Base-by-base conservation (phyloP, 495 filamentous ascomycete species). In the Penicillium bovifimosum region DNA sequence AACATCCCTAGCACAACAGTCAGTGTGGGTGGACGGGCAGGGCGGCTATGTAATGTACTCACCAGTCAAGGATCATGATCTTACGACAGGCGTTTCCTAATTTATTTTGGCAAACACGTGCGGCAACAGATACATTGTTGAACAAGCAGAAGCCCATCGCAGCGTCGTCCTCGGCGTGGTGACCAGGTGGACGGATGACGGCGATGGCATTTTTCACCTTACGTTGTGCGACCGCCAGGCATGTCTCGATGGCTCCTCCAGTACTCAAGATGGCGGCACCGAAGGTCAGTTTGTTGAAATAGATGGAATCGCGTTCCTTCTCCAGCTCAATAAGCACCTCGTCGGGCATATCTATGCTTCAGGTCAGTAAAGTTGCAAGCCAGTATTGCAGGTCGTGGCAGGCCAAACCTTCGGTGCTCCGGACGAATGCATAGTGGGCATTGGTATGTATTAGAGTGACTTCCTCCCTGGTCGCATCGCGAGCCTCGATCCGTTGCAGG, bases 101-200 rank as follows among this genome's bases (percentile, higher is more conserved):
- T 35, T 86, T 81, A 26, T 71, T 66, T 64, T 91, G 90, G 56
- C 90, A 95, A 41, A 91, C 86, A 46, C 81, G 84, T 8, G 91
- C 85, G 1, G 91, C 91, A 47, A 99, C 86, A 27, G 86, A 86
- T 9, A 96, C 95, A 69, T 99, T 99, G 70, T 99, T 96, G 66
- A 96, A 96, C 13, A 97, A 72, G 67, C 93, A 98, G 64, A 98
- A 98, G 0, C 93, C 93, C 82, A 93, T 90, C 6, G 93, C 77
- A 11, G 80, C 73, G 57, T 92, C 78, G 43, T 78, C 80, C 62
- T 97, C 95, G 1, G 93, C 95, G 70, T 98, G 93, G 59, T 98
- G 93, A 2, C 93, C 95, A 0, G 93, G 93, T 2, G 93, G 93
- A 35, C 93, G 83, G 52, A 98, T 93, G 11, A 97, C 84, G 0